Conservation (phyloP, 495 filamentous ascomycete species). For the Tuber magnatum region DNA sequence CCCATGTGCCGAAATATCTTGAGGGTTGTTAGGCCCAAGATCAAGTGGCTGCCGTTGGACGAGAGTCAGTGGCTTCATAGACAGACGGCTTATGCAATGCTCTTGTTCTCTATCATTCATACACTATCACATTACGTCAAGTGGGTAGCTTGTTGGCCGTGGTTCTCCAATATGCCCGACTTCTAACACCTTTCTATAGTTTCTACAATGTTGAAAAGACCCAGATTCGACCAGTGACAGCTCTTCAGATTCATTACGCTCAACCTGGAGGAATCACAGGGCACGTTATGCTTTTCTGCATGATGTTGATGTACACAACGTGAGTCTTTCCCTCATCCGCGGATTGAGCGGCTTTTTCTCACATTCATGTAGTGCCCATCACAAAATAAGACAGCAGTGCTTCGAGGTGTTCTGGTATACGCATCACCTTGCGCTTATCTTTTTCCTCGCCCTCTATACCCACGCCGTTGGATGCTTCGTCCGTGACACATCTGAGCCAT, state of each 20-base stretch:
- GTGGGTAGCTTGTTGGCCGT: slow-evolving; percentile 49
- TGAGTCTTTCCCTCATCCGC: background rate
- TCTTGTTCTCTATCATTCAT: slow-evolving; percentile 76
- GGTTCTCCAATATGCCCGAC: background rate
- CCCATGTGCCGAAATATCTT: slow-evolving; percentile 93
- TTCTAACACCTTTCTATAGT: slow-evolving; percentile 44
- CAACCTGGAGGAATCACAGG: slow-evolving; percentile 88
- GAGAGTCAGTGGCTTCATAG: slow-evolving; percentile 96
- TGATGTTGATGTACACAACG: slow-evolving; percentile 97
- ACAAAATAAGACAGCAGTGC: slow-evolving; percentile 88
- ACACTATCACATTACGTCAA: slow-evolving; percentile 85
- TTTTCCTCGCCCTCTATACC: slow-evolving; percentile 87
- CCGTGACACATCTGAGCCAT: slow-evolving; percentile 59
- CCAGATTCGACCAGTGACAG: slow-evolving; percentile 70
- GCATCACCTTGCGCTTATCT: slow-evolving; percentile 94
- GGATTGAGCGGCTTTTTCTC: background rate
- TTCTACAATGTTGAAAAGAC: slow-evolving; percentile 92
- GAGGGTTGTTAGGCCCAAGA: slow-evolving; percentile 73
- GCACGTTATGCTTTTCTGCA: slow-evolving; percentile 96
- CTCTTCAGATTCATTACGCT: slow-evolving; percentile 88
- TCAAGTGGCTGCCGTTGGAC: slow-evolving; percentile 82
- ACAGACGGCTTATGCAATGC: slow-evolving; percentile 82
- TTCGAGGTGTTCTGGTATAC: slow-evolving; percentile 99
- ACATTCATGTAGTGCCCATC: slow-evolving; percentile 53
- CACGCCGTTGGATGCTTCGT: slow-evolving; percentile 97